Conservation (phyloP, 805 yeast species). For the Kluyveromyces wickerhamii region DNA sequence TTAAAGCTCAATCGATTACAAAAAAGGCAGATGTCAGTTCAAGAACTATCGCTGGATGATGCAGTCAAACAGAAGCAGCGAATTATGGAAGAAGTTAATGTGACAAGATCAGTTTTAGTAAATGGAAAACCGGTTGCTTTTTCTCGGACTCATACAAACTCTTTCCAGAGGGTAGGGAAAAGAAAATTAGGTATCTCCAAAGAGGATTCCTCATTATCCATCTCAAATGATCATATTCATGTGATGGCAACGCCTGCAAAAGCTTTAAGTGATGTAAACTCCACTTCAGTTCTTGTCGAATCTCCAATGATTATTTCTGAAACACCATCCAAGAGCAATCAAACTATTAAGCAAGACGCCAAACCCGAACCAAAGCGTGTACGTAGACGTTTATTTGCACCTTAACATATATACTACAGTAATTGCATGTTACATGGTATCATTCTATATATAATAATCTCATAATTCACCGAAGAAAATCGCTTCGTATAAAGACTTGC, state of each 20-base stretch:
- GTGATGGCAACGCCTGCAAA: slow-evolving; percentile 25
- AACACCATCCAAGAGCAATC: not conserved
- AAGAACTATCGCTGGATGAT: slow-evolving; percentile 10
- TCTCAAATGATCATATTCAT: slow-evolving; percentile 10
- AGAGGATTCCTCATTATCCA: not conserved
- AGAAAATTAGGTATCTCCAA: slow-evolving; percentile 9
- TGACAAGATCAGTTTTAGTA: not conserved
- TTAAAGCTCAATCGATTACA: slow-evolving; percentile 23
- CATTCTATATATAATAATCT: too few species aligned
- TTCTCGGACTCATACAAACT: slow-evolving; percentile 5
- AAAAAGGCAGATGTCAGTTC: slow-evolving; percentile 24
- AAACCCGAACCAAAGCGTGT: slow-evolving; percentile 19
- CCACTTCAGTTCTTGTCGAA: slow-evolving; percentile 15
- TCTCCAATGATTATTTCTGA: slow-evolving; percentile 6
- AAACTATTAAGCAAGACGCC: not conserved
- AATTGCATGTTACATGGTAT: not conserved
- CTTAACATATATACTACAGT: slow-evolving; percentile 11
- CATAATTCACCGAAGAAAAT: slow-evolving; percentile 62
- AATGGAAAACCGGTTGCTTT: slow-evolving; percentile 4
- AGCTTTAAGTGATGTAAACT: slow-evolving; percentile 9
- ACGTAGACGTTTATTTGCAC: slow-evolving; percentile 33
- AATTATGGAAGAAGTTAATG: slow-evolving; percentile 1
- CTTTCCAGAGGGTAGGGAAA: slow-evolving; percentile 28
- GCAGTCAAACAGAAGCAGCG: not conserved
- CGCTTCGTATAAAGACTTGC: slow-evolving; percentile 48